Base-by-base conservation (phyloP, 106 monocot genomes). In the Iris macrosiphon region DNA sequence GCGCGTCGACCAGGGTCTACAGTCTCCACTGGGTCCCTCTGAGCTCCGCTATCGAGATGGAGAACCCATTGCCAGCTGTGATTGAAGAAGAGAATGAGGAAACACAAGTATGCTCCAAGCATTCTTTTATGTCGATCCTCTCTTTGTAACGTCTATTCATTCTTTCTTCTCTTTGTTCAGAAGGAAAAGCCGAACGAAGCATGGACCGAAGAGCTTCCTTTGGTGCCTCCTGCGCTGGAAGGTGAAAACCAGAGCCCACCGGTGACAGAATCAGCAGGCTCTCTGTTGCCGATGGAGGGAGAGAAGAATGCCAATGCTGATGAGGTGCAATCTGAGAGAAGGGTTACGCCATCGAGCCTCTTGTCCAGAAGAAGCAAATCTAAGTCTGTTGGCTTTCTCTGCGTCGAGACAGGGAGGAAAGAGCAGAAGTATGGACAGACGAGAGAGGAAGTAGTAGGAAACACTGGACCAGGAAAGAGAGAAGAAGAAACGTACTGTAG, bases 1-100 rank as follows among this genome's bases (percentile, higher is more conserved):
- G 85, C 8, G 72, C 70, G 1, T 85, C 85, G 27, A 76, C 85
- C 2, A 69, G 85, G 60, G 54, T 72, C 17, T 85, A 80, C 40
- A 39, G 60, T 28, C 69, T 85, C 46, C 72, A 69, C 20, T 85
- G 79, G 80, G 49, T 76, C 37, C 52, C 65, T 7, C 7, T 61
- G 22, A 65, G 61, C 18, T 26, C 31, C 3, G 72, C 56, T 23
- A 60, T 55, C 43, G 71, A 79, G 62, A 61, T 71, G 65, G 65
- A 69, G 15, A 71, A 45, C 28, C 72, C 55, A 6, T 35, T 75
- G 64, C 59, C 43, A 3, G 27, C 60, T 5, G 27, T 84, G 66
- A 18, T 50, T 0, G 75, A 81, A 39, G 79, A 75, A 31, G 41
- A 75, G 24, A 75, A 68, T 55, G 75, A 79, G 2, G 67, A 67